A percentile compares a stretch with the other conserved stretches of the same genome.
Evolutionary conservation across 1,284 basidiomycete species (phyloP).

Genomic region (Naganishia albida): DNA sequence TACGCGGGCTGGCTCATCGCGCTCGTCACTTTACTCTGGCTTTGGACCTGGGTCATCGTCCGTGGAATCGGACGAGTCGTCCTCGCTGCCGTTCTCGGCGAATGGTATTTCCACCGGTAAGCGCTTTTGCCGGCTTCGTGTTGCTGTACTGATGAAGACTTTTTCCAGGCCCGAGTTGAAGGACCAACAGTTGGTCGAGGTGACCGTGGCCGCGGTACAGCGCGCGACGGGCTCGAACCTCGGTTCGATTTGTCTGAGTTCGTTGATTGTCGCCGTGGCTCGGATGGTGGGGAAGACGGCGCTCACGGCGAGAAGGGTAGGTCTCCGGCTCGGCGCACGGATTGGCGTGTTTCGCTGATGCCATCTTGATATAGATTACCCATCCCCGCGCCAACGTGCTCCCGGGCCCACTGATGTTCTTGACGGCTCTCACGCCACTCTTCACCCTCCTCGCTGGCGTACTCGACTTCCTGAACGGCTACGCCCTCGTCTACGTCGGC

Average conservation of each 20-base stretch:
- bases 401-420: slow-evolving; percentile 50
- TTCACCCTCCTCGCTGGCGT: slow-evolving; percentile 60
- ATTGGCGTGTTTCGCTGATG: neutral
- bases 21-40: slow-evolving; percentile 69
- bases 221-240: slow-evolving; percentile 78
- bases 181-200: slow-evolving; percentile 59
- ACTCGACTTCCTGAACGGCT: slow-evolving; percentile 73
- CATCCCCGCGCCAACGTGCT: slow-evolving; percentile 44
- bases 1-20: slow-evolving; percentile 82
- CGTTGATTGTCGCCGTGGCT: slow-evolving; percentile 71
- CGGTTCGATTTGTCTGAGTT: slow-evolving; percentile 73
- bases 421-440: slow-evolving; percentile 55
- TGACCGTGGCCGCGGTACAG: slow-evolving; percentile 73
- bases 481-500: slow-evolving; percentile 80
- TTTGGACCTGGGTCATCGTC: slow-evolving; percentile 88
- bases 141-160: slow-evolving; percentile 6
- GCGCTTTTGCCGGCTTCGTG: slow-evolving; percentile 39
- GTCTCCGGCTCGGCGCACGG: slow-evolving; percentile 31
- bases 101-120: slow-evolving; percentile 88
- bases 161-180: slow-evolving; percentile 58
- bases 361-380: too few species aligned
- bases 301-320: slow-evolving; percentile 38
- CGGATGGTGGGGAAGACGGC: slow-evolving; percentile 54
- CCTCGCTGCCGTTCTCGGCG: slow-evolving; percentile 78
- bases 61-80: slow-evolving; percentile 76